phyloP scores from a whole-genome alignment of 1,284 basidiomycete genomes.

The Malassezia vespertilionis region DNA sequence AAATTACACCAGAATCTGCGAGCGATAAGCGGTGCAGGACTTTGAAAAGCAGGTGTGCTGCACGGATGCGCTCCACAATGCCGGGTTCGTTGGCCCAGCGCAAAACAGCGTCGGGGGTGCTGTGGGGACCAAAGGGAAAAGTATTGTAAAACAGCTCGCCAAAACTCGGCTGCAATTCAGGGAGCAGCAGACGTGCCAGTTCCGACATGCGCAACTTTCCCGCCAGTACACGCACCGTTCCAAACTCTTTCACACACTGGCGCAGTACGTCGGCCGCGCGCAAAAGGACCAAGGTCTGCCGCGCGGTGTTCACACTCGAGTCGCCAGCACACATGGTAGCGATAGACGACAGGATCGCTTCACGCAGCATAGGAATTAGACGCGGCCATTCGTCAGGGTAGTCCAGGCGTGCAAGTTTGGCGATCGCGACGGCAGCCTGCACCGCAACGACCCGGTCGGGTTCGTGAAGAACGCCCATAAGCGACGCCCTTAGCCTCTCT shows the following conservation, averaged over 20 bases:
- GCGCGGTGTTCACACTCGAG: constrained; percentile 14
- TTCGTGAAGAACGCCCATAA: constrained; percentile 35
- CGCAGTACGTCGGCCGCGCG: constrained; percentile 33
- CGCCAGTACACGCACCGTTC: constrained; percentile 34
- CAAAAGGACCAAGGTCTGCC: constrained; percentile 28
- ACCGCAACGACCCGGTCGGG: constrained; percentile 33
- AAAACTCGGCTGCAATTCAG: constrained; percentile 35
- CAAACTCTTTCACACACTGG: constrained; percentile 40
- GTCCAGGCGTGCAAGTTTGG: constrained; percentile 37
- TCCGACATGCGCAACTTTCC: constrained; percentile 45
- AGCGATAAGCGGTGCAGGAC: constrained; percentile 63
- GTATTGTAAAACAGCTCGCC: constrained; percentile 36
- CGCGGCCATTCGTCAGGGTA: constrained; percentile 41
- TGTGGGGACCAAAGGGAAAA: constrained; percentile 14
- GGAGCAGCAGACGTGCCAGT: constrained; percentile 35
- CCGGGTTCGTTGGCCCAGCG: constrained; percentile 28
- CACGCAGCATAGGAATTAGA: constrained; percentile 30
- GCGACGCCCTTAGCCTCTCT: constrained; percentile 25
- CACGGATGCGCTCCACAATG: constrained; percentile 31
- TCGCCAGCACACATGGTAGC: constrained; percentile 14
- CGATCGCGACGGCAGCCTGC: constrained; percentile 37
- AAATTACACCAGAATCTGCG: constrained; percentile 38
- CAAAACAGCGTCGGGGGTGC: constrained; percentile 15
- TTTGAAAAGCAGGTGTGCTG: constrained; percentile 66
- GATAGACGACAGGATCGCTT: constrained; percentile 21